Percentiles rank a stretch among this genome's conserved stretches.
Evolutionary conservation across 2,329 filamentous ascomycete genomes (phyloP).

Genomic region (Aspergillus thermomutatus): DNA sequence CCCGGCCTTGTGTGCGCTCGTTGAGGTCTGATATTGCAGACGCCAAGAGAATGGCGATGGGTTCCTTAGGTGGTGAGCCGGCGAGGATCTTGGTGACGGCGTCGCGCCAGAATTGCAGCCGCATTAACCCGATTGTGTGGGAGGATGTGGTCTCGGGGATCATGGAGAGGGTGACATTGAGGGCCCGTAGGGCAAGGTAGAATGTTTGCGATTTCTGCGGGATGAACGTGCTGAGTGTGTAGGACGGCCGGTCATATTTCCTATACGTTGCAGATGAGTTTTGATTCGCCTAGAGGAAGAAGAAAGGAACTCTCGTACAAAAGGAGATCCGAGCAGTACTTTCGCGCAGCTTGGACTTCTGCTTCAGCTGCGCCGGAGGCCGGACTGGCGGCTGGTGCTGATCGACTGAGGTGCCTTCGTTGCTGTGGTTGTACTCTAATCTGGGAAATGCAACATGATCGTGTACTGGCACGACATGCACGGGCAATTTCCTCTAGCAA

Average conservation of each 20-base stretch:
- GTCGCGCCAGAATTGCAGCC: slow-evolving; percentile 94
- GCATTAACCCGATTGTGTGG: slow-evolving; percentile 79
- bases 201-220: slow-evolving; percentile 71
- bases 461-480: slow-evolving; percentile 16
- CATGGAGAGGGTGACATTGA: slow-evolving; percentile 88
- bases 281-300: not conserved
- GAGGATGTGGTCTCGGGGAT: slow-evolving; percentile 88
- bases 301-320: slow-evolving; percentile 36
- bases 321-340: slow-evolving; percentile 59
- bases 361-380: slow-evolving; percentile 31
- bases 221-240: slow-evolving; percentile 80
- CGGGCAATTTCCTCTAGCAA: slow-evolving; percentile 18
- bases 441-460: slow-evolving; percentile 10
- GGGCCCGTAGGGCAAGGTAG: slow-evolving; percentile 84
- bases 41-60: slow-evolving; percentile 79
- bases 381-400: slow-evolving; percentile 13
- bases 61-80: slow-evolving; percentile 79
- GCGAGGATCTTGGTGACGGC: slow-evolving; percentile 74
- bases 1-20: slow-evolving; percentile 44
- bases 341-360: slow-evolving; percentile 54
- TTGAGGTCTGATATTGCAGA: slow-evolving; percentile 62
- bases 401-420: slow-evolving; percentile 24
- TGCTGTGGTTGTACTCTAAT: slow-evolving; percentile 11
- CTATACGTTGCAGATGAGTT: slow-evolving; percentile 44
- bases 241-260: slow-evolving; percentile 84